Evolutionary conservation across 225 moss, liverwort and hornwort species (phyloP), one percentile per base, ranked within the genome.

Genomic region (Asterella californica): DNA sequence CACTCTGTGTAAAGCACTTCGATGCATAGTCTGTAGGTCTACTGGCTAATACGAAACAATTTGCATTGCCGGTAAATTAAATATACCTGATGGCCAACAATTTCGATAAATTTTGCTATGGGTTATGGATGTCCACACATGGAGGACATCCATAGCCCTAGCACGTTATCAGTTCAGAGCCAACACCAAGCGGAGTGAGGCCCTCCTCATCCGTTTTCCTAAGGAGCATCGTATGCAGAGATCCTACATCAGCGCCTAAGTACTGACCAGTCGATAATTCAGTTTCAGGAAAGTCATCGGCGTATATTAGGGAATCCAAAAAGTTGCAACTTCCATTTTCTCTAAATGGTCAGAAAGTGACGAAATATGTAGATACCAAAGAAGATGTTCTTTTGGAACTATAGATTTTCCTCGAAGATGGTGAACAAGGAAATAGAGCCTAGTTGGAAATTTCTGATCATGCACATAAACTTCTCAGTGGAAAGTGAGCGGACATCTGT

Each of bases 91-190:
- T 93, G 91, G 69, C 91, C 84, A 9, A 92, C 88, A 71, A 84
- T 91, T 77, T 83, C 74, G 60, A 91, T 88, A 70, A 91, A 96
- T 55, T 81, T 73, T 42, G 87, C 64, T 79, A n/a, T n/a, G n/a
- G n/a, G n/a, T n/a, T n/a, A n/a, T n/a, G n/a, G n/a, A n/a, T 80
- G 74, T 96, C 83, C 19, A 93, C 90, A 90, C 95, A 96, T 53
- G 95, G 95, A 15, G 95, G 93, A 78, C 95, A 91, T 63, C 90
- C 91, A 71, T 90, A 92, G 0, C 92, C 95, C 95, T 93, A 96
- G 84, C 91, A 96, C 5, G 88, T 90, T 46, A 96, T 85, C 81
- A 81, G 67, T 34, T 88, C 86, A 75, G 81, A 82, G 32, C 82
- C 85, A 42, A 91, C 83, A 45, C 88, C 90, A 61, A 96, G 88